Conservation (phyloP, 2,329 filamentous ascomycete genomes). For the Neopestalotiopsis sp. region DNA sequence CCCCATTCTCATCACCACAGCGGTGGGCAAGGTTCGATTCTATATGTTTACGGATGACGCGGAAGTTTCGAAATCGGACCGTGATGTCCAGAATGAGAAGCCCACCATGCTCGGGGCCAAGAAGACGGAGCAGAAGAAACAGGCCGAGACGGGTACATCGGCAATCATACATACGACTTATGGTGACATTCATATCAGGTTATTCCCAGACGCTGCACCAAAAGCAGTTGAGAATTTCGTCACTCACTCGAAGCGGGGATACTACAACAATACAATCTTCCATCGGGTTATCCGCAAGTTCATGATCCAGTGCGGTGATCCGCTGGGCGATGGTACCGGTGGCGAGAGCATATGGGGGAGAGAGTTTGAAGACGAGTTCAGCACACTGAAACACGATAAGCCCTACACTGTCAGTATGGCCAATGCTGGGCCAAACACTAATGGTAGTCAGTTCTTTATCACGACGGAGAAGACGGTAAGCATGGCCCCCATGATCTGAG, state of each 20-base stretch:
- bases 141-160: constrained; percentile 74
- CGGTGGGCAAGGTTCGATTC: constrained; percentile 86
- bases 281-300: constrained; percentile 97
- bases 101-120: constrained; percentile 69
- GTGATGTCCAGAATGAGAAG: constrained; percentile 95
- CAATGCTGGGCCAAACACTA: constrained; percentile 93
- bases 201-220: constrained; percentile 92
- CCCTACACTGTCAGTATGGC: constrained; percentile 98
- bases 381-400: constrained; percentile 88
- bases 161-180: constrained; percentile 91
- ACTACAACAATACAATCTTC: constrained; percentile 98
- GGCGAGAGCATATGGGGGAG: constrained; percentile 93
- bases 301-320: constrained; percentile 93
- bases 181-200: constrained; percentile 90
- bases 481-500: constrained; percentile 27
- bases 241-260: constrained; percentile 84
- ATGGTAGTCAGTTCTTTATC: constrained; percentile 97
- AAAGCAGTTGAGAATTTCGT: constrained; percentile 98
- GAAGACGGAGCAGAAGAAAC: constrained; percentile 63
- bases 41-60: constrained; percentile 97
- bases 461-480: constrained; percentile 92
- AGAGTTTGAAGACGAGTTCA: constrained; percentile 94
- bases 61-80: constrained; percentile 79
- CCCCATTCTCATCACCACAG: constrained; percentile 85
- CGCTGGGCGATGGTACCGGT: constrained; percentile 85